Evolutionary conservation across 768 basidiomycete species (phyloP), one percentile per base, ranked within the genome.

Genomic region (Termitomyces sp.): DNA sequence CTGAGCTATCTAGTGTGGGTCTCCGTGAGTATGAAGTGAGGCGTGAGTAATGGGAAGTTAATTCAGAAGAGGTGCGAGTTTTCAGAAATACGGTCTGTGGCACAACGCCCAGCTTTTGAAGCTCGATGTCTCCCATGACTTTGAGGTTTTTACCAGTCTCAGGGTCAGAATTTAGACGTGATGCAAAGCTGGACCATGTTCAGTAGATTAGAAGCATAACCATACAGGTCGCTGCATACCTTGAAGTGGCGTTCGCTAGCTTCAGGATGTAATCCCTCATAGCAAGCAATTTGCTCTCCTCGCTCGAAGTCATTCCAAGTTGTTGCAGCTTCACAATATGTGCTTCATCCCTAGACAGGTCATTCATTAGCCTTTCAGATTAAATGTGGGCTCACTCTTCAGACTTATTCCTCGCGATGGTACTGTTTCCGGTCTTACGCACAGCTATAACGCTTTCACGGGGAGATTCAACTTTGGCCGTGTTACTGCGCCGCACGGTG

Each of bases 51-150:
- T 71, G 77, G 55, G 65, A 64, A 14, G 72, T 58, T 12, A 71
- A 56, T 6, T 87, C 84, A 6, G 75, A 35, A 46, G 55, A 69
- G 26, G 72, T 68, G 30, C 81, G 74, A n/a, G 82, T 68, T 66
- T 82, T 91, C 64, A 97, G 75, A 72, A 98, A 97, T 20, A 97
- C 86, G 0, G 93, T 97, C 60, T 92, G 93, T 13, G 94, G 93
- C 0, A 95, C 90, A 5, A 95, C 88, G 1, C 89, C 88, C 4
- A 98, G 84, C 66, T 92, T 93, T 66, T 89, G 89, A 43, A 99
- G 80, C 59, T 93, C 89, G 36, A 93, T 79, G 51, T 88, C 83
- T 20, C 82, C 83, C 9, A 79, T 81, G 5, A 83, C 77, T 68
- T 84, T 88, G 26, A 92, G 76, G 59, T 79, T 81, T 65, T 81